Base-by-base conservation (phyloP, 2,329 filamentous ascomycete species). In the Fusarium chuoi region DNA sequence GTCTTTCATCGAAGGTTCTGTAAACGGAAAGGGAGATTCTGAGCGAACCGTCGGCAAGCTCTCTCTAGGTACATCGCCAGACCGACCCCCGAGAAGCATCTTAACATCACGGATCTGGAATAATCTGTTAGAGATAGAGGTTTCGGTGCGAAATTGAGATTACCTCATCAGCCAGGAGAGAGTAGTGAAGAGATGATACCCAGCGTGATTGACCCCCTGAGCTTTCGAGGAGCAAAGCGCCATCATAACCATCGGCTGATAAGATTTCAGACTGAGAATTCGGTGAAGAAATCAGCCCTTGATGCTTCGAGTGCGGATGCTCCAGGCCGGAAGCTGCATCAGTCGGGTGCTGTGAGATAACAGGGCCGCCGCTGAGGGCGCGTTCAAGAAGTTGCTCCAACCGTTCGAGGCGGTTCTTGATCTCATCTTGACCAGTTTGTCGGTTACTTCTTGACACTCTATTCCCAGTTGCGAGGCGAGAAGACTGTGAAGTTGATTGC, bases 171-270 rank as follows among this genome's bases (percentile, higher is more conserved):
- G 58, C 58, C 20, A 61, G 33, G 28, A 61, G 58, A 36, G 58
- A 52, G 58, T 61, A 61, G 48, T 61, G 58, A 8, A 61, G 36
- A 26, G 58, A 61, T 61, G 58, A 61, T 22, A 61, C 36, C 58
- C 58, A 61, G 28, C 58, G 58, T 5, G 58, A 55, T 17, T 61
- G 46, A 15, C 28, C 48, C 2, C 48, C 28, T 10, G 36, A 18
- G 28, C 18, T 24, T 30, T 55, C 58, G 7, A 55, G 28, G n/a
- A 61, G 58, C 36, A 61, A 61, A 28, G 58, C 58, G 17, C 58
- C 58, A 55, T 61, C 58, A 4, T 41, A 55, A 18, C 58, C 58
- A 42, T 61, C 46, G 20, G 28, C 5, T 12, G 58, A 42, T 10
- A 61, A 35, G 7, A 15, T 28, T n/a, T 55, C 46, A 3, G 18